Evolutionary conservation across 2,329 filamentous ascomycete species (phyloP), one percentile per base, ranked within the genome.

Genomic region (Colletotrichum chlorophyti): DNA sequence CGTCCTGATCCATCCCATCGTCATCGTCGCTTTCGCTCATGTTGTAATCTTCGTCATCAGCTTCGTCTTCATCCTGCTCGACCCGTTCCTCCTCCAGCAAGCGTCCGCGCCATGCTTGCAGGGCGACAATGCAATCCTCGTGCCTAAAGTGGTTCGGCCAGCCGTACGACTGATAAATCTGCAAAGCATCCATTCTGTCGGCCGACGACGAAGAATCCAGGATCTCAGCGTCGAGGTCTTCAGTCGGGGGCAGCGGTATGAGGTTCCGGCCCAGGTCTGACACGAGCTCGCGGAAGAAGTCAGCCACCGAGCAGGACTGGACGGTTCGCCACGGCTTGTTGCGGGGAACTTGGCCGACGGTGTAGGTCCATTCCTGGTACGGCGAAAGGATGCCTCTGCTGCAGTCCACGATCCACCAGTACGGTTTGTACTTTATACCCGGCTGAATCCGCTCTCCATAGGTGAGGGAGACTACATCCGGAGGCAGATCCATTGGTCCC

Each of bases 381-480:
- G 57, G 57, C n/a, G 57, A 55, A 14, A 60, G 6, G 21, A 55
- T 8, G 11, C 57, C 57, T 4, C 57, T 38, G 7, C 23, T n/a
- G 45, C 51, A 57, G 51, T 60, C 57, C 14, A 60, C 21, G 6
- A 60, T 60, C 57, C 57, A 60, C 57, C 57, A 60, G 38, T 49
- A 57, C 31, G 52, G 57, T 6, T 11, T 38, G 21, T 15, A 15
- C 8, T 15, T 15, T 15, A 6, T 1, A 26, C 9, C 21, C 8
- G 34, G 17, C 15, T 21, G 26, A 3, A 19, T 17, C 19, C 38
- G 51, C 26, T 60, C 57, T 5, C 57, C 57, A 17, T 24, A 40
- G 2, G 57, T 60, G 21, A 60, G 57, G 1, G 23, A 40, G 29
- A 60, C 43, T 6, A 40, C 51, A n/a, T 49, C 52, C 8, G 51